Percentiles rank a stretch among this genome's conserved stretches.
These are phyloP conservation scores for Solanum sitiens DNA, from an alignment of 257 asterid species.

Conservation along the genomic window DNA sequence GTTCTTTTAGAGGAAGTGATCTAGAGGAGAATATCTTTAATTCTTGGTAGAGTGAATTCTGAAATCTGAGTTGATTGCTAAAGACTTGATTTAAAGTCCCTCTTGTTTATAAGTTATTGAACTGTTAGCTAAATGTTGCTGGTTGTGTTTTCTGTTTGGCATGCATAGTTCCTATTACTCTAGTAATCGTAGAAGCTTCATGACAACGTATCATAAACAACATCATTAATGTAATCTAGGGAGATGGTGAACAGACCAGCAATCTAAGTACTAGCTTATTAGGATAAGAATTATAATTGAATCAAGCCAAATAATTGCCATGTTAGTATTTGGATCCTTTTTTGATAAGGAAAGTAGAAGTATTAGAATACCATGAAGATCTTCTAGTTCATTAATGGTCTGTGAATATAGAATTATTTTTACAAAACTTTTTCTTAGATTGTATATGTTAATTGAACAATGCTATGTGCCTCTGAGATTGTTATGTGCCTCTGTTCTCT, in stretches of 20 bases:
- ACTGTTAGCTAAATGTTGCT: neutral
- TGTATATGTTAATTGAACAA: neutral
- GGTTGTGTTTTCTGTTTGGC: neutral
- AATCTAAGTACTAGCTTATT: neutral
- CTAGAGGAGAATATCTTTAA: neutral
- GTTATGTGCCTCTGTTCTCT: neutral
- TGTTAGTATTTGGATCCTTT: neutral
- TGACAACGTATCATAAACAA: no score
- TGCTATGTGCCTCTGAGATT: neutral
- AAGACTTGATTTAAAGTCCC: neutral
- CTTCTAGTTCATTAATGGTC: neutral
- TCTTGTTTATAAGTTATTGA: neutral
- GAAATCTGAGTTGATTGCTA: neutral
- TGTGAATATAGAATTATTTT: neutral
- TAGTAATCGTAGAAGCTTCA: no score
- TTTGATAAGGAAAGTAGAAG: neutral
- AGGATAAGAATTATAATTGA: neutral
- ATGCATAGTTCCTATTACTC: neutral
- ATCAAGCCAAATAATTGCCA: neutral
- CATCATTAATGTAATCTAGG: neutral
- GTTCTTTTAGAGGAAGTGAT: neutral
- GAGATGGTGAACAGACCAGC: neutral
- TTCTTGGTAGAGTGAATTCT: neutral
- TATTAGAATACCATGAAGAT: neutral
- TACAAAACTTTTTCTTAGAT: neutral